Base-by-base conservation (phyloP, 768 basidiomycete species). In the Naganishia onofrii region DNA sequence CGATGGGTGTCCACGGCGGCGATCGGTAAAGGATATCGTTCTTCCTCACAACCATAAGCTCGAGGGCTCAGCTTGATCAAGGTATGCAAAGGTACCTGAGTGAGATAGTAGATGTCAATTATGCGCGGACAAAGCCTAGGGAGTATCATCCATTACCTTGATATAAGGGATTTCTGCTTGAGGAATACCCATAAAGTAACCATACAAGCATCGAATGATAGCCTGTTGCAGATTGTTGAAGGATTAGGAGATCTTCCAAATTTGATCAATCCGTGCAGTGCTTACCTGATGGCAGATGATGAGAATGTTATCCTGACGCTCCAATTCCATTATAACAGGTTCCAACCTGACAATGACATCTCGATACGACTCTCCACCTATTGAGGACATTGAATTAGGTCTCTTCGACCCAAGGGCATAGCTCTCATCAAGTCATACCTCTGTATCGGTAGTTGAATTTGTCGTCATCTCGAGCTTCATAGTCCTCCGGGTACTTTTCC, bases 391-490 rank as follows among this genome's bases (percentile, higher is more conserved):
- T 2, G 1, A 21, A 19, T 51, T n/a, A 51, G 48, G 3, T 23
- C 7, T 19, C 52, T 2, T 8, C 19, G 48, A 29, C 34, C 32
- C 3, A n/a, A n/a, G 36, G 29, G 10, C 38, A 31, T n/a, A 36
- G 31, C 9, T 36, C 12, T 12, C 42, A 17, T 10, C n/a, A 48
- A 44, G n/a, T 53, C 51, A n/a, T 13, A 67, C 68, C 93, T 75
- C 96, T 86, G 81, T 97, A 98, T 32, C 96, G 88, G 81, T 99
- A 99, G 81, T 98, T 98, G 82, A 96, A 99, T 82, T 99, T 99
- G 84, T 99, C 96, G 70, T 97, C 93, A 76, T 99, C 96, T 29
- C 96, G 88, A 78, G 94, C 93, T 19, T 92, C 93, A 81, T 94
- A 98, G 78, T 99, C 96, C 69, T 99, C 96, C 0, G 96, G 96